Evolutionary conservation across 768 basidiomycete species (phyloP).

Genomic region (Xerocomus brunneocitrinus): DNA sequence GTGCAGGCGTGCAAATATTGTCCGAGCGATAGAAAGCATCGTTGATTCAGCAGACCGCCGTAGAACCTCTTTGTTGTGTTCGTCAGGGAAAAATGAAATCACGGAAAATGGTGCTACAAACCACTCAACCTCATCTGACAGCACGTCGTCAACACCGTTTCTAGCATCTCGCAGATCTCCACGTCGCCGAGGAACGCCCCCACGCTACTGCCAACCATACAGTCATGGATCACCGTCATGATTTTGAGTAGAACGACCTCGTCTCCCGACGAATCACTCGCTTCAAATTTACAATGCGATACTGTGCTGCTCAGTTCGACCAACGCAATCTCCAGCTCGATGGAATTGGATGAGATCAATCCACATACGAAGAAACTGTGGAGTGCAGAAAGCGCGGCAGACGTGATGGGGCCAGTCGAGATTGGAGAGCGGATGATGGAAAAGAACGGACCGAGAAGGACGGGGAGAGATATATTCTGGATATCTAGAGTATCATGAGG

Average conservation of each 20-base stretch:
- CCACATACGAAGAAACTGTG: conserved; percentile 84
- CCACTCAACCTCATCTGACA: conserved; percentile 97
- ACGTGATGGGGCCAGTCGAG: conserved; percentile 96
- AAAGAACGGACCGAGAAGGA: conserved; percentile 83
- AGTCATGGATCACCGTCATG: conserved; percentile 82
- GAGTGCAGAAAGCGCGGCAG: conserved; percentile 83
- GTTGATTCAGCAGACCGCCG: conserved; percentile 84
- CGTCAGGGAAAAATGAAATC: conserved; percentile 12
- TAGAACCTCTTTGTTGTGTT: conserved; percentile 60
- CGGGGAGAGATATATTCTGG: conserved; percentile 49
- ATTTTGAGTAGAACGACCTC: conserved; percentile 93
- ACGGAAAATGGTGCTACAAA: conserved; percentile 36
- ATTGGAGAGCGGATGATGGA: conserved; percentile 89
- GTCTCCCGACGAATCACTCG: conserved; percentile 95
- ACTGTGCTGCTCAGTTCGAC: conserved; percentile 83
- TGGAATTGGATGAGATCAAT: conserved; percentile 56
- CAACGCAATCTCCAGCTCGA: conserved; percentile 60
- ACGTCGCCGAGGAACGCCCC: conserved; percentile 80
- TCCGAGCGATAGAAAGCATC: conserved; percentile 83
- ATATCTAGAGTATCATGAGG: conserved; percentile 49
- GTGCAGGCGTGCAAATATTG: conserved; percentile 73
- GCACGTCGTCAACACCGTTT: conserved; percentile 94
- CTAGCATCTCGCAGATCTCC: conserved; percentile 96
- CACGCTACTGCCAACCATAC: conserved; percentile 61
- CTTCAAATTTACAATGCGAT: conserved; percentile 97